Base-by-base conservation (phyloP, 768 basidiomycete genomes). In the Rhodotorula kratochvilovae region DNA sequence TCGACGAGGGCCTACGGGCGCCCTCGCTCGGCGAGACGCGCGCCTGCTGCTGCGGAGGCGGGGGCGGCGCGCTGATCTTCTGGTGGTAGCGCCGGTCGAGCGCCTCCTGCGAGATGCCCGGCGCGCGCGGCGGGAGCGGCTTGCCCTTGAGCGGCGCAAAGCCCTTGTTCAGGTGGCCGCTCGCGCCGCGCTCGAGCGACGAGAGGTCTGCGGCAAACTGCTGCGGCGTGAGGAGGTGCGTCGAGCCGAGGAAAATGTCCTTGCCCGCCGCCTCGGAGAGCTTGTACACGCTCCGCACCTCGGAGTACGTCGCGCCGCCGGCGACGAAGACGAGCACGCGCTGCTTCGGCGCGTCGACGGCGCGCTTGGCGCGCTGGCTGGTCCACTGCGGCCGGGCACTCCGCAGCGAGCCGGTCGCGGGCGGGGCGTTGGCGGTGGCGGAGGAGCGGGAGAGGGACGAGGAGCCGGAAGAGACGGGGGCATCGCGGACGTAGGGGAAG, bases 291-390 rank as follows among this genome's bases (percentile, higher is more conserved):
- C 92, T 87, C 70, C 95, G 85, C 81, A 94, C 89, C 81, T 99
- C 96, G 0, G 93, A 95, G 79, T 92, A 93, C 3, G 96, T 94
- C 85, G 94, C 88, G 4, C 96, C 96, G 46, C 96, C 96, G 23
- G 91, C 90, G 33, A 97, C 84, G 80, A 98, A 98, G 27, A 97
- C 86, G 46, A 99, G 84, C 23, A 96, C 77, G 39, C 95, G 85
- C 80, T 91, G 89, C 68, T 77, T 80, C 5, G 80, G 79, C 61
- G 83, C 82, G 39, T 85, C 84, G 46, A 88, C 83, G 81, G 80
- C 85, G 39, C 77, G 77, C 54, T 67, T 67, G 27, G 66, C 68
- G 0, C 66, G 67, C 8, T 61, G 50, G 19, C 68, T 48, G 29
- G 77, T 73, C 78, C 78, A 78, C 45, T 43, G 73, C 15, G 78